phyloP scores from a whole-genome alignment of 257 asterid species.

The Salvia hispanica region DNA sequence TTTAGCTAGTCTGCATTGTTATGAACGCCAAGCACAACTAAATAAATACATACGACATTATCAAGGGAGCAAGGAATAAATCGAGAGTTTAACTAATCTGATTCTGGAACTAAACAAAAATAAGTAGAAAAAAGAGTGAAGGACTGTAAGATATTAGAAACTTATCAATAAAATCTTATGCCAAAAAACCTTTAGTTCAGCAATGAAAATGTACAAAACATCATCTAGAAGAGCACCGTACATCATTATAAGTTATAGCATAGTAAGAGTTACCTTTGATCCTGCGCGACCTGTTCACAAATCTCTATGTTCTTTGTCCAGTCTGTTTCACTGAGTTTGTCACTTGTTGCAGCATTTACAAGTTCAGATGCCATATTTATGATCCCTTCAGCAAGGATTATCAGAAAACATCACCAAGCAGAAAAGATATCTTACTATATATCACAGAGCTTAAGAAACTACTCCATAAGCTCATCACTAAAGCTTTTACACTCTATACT shows the following conservation, averaged over 20 bases:
- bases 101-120: background rate
- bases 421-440: background rate
- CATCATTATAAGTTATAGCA: conserved; percentile 6
- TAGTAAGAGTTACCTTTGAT: conserved; percentile 53
- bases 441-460: conserved; percentile 23
- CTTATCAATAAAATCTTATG: conserved; percentile 11
- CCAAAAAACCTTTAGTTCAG: conserved; percentile 15
- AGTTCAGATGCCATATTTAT: conserved; percentile 80
- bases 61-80: background rate
- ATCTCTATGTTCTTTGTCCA: conserved; percentile 92
- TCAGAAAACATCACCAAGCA: conserved; percentile 28
- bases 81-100: background rate
- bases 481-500: background rate
- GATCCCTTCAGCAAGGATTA: conserved; percentile 44
- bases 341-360: conserved; percentile 83
- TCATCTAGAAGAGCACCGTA: conserved; percentile 16
- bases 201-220: background rate
- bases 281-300: conserved; percentile 83
- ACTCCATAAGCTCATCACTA: background rate
- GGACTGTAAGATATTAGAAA: background rate
- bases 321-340: conserved; percentile 84
- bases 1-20: conserved; percentile 64
- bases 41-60: conserved; percentile 14
- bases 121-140: background rate
- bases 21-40: conserved; percentile 8